A percentile compares a stretch with the other conserved stretches of the same genome.
phyloP scores from a whole-genome alignment of 306 rosid species.

The Trifolium repens region DNA sequence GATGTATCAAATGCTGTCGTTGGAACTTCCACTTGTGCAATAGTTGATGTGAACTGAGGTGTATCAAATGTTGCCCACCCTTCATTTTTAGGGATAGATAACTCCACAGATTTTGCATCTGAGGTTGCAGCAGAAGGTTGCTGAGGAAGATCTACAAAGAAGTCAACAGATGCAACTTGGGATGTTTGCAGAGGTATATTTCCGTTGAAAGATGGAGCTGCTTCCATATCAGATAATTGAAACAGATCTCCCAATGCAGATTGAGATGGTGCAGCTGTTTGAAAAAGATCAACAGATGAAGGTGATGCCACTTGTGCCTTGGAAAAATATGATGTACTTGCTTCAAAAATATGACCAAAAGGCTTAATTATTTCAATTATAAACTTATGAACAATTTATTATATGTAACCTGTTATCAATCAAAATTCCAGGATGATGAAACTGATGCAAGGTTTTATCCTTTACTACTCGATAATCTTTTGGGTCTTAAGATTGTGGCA shows the following conservation, averaged over 20 bases:
- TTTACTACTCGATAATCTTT: too few species aligned
- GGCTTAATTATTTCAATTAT: too few species aligned
- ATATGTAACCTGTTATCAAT: too few species aligned
- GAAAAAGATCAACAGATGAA: conserved; percentile 61
- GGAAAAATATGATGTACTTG: too few species aligned
- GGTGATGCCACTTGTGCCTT: conserved; percentile 43
- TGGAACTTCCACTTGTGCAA: conserved; percentile 44
- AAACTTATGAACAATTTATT: too few species aligned
- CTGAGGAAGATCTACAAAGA: conserved; percentile 49
- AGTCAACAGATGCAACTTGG: conserved; percentile 47
- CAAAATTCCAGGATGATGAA: too few species aligned
- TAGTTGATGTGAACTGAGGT: conserved; percentile 54
- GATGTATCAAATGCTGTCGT: conserved; percentile 62
- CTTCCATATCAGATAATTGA: conserved; percentile 49
- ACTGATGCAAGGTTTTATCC: too few species aligned
- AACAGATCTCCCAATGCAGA: conserved; percentile 52
- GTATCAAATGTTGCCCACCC: conserved; percentile 90
- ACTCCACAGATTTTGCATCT: conserved; percentile 45
- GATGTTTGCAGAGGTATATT: conserved; percentile 51
- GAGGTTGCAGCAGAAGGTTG: conserved; percentile 49
- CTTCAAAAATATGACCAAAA: too few species aligned
- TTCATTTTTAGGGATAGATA: conserved; percentile 59
- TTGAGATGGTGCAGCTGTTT: conserved; percentile 52
- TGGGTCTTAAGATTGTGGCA: too few species aligned
- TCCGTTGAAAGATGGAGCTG: conserved; percentile 38